phyloP scores from a whole-genome alignment of 345 rosid species.

The Euphorbia pulcherrima region DNA sequence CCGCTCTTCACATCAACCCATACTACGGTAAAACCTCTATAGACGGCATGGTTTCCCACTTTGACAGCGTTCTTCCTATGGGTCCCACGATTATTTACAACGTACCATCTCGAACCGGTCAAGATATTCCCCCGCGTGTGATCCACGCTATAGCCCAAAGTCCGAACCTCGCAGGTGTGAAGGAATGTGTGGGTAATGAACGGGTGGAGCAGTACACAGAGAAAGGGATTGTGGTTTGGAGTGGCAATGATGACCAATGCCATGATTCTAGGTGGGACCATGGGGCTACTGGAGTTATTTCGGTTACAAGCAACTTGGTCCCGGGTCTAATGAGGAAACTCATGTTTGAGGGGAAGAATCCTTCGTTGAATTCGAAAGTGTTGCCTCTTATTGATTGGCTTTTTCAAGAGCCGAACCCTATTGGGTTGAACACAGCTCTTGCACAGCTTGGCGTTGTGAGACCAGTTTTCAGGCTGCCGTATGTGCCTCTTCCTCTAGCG shows the following conservation, averaged over 20 bases:
- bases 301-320: constrained; percentile 70
- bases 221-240: constrained; percentile 74
- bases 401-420: constrained; percentile 72
- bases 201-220: constrained; percentile 56
- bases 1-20: constrained; percentile 90
- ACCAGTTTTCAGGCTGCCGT: constrained; percentile 80
- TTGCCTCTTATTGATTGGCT: constrained; percentile 75
- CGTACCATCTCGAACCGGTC: constrained; percentile 76
- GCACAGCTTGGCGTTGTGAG: constrained; percentile 79
- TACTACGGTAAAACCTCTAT: constrained; percentile 86
- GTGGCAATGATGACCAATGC: constrained; percentile 80
- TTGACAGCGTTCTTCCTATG: constrained; percentile 66
- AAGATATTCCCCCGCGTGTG: constrained; percentile 65
- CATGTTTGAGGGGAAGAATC: constrained; percentile 62
- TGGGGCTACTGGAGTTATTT: constrained; percentile 71
- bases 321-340: constrained; percentile 62
- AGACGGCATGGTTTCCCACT: constrained; percentile 67
- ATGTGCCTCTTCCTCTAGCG: constrained; percentile 58
- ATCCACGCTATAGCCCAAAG: constrained; percentile 53
- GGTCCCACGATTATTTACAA: constrained; percentile 86
- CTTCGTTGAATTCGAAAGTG: constrained; percentile 52
- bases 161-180: constrained; percentile 66
- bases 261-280: constrained; percentile 79
- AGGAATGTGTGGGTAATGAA: constrained; percentile 71
- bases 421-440: constrained; percentile 81